Evolutionary conservation across 305 asterid species (phyloP).

Genomic region (Fraxinus nigra): DNA sequence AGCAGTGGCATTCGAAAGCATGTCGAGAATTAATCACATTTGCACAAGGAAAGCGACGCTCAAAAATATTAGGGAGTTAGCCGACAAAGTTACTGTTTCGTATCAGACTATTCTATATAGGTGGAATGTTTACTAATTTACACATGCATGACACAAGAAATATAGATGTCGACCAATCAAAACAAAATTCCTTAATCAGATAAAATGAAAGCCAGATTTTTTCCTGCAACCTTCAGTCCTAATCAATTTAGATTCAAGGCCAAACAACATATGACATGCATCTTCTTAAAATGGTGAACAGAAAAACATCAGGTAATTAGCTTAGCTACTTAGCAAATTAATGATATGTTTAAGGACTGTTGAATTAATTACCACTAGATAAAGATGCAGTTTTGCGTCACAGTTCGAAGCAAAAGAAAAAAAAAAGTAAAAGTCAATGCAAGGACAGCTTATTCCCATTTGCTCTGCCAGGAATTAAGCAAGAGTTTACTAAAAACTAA

Average conservation of each 20-base stretch:
- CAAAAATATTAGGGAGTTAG: not conserved
- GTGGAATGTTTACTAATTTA: not conserved
- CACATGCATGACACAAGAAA: not conserved
- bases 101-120: not conserved
- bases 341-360: not conserved
- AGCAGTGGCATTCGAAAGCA: not conserved
- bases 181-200: not conserved
- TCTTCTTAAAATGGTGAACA: not conserved
- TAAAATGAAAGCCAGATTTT: not conserved
- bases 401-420: not conserved
- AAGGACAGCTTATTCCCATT: not conserved
- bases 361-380: not conserved
- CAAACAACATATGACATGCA: not conserved
- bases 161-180: not conserved
- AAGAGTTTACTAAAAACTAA: not conserved
- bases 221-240: not conserved
- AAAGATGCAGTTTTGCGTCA: not conserved
- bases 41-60: not conserved
- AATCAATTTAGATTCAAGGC: not conserved
- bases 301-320: not conserved
- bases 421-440: not conserved
- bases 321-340: not conserved
- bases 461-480: not conserved
- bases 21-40: not conserved
- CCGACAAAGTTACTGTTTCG: not conserved